Conservation (phyloP, 371 early-diverging fungal genomes). For the Haplosporangium sp. region DNA sequence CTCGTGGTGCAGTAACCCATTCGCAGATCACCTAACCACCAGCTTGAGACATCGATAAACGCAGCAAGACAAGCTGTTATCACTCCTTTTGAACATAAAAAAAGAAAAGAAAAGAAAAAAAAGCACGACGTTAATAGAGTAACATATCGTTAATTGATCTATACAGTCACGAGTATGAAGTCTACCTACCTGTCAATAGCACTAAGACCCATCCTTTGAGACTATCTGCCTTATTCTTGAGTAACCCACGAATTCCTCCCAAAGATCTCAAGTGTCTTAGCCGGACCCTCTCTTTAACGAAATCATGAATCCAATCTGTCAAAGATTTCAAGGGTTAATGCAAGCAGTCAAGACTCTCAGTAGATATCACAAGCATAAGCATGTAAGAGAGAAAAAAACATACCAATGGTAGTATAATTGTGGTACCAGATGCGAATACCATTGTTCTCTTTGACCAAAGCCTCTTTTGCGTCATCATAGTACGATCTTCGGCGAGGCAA, state of each 20-base stretch:
- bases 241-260: conserved; percentile 68
- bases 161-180: neutral
- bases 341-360: too few species aligned
- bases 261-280: conserved; percentile 71
- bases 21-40: conserved; percentile 84
- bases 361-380: neutral
- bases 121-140: too few species aligned
- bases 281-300: conserved; percentile 88
- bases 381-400: conserved; percentile 26
- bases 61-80: conserved; percentile 84
- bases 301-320: conserved; percentile 90
- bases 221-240: conserved; percentile 57
- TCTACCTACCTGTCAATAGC: conserved; percentile 38
- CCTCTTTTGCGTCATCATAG: conserved; percentile 67
- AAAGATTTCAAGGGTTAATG: neutral
- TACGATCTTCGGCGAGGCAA: conserved; percentile 31
- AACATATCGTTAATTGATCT: neutral
- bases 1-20: conserved; percentile 87
- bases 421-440: conserved; percentile 75
- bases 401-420: conserved; percentile 83
- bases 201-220: conserved; percentile 54
- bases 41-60: conserved; percentile 83
- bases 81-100: conserved; percentile 51
- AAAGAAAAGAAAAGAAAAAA: neutral
- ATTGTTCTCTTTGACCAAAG: conserved; percentile 68